phyloP scores from a whole-genome alignment of 257 asterid species.

The Petunia axillaris region DNA sequence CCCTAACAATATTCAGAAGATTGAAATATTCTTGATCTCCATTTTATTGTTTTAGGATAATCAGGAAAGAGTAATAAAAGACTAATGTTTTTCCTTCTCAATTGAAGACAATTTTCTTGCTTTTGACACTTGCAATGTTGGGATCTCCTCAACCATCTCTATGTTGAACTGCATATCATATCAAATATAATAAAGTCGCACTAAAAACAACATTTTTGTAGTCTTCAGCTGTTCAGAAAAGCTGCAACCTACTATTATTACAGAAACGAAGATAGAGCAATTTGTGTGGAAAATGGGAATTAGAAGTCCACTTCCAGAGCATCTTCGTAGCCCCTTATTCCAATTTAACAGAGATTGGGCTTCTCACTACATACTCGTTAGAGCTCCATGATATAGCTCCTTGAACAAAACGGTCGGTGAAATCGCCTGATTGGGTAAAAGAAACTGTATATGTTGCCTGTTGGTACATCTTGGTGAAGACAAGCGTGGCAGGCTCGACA shows the following conservation, averaged over 20 bases:
- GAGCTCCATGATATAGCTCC: conserved; percentile 49
- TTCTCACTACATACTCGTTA: conserved; percentile 35
- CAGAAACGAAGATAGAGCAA: neutral
- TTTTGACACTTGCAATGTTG: neutral
- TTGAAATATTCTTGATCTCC: no score
- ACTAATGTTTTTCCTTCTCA: no score
- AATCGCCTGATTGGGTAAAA: conserved; percentile 17
- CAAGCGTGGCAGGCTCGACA: conserved; percentile 36
- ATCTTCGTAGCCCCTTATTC: neutral
- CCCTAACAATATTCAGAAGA: no score
- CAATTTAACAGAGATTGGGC: conserved; percentile 36
- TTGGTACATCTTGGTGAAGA: conserved; percentile 38
- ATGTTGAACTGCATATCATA: neutral
- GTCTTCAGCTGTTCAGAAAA: conserved; percentile 22
- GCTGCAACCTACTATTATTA: conserved; percentile 1
- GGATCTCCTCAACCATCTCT: neutral
- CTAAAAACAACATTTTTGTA: neutral
- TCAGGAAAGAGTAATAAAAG: neutral
- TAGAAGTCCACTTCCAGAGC: neutral
- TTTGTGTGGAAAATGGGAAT: neutral
- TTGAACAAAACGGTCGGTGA: conserved; percentile 27
- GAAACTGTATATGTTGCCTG: conserved; percentile 36
- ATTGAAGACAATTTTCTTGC: neutral
- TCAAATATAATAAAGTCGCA: neutral
- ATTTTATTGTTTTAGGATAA: no score